Evolutionary conservation across 805 yeast genomes (phyloP), one percentile per base, ranked within the genome.

Genomic region (Hyphopichia homilentoma): DNA sequence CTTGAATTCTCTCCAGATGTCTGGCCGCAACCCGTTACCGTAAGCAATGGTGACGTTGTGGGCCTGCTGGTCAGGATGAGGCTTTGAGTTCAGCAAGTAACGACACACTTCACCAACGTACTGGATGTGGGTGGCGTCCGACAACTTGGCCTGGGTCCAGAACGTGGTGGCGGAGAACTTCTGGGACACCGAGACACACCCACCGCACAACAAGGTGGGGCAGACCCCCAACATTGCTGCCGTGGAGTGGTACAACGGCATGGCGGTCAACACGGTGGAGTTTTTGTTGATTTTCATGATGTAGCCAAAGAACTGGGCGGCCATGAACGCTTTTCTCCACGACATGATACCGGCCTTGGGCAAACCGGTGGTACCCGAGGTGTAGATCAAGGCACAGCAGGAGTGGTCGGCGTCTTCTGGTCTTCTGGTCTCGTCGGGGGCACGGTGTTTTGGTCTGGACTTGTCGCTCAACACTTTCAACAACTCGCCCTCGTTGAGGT

Each of bases 61-160:
- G 26, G 53, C 53, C 26, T 60, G 54, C 51, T 86, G 94, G 50
- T 75, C 81, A 7, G 84, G 81, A 27, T 81, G 80, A 6, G 61
- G 62, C 29, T 81, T 75, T 1, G 87, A 63, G 44, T 81, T 78
- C 41, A 84, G 59, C 38, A 89, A 68, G 50, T 88, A 90, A 30
- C 97, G 75, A 57, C 97, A 86, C 20, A 87, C 88, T 58, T 89
- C 97, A 12, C 97, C 97, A 12, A 89, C 97, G 48, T 89, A 89
- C 59, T 89, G 96, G 34, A 87, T 73, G 41, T 84, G 85, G 4
- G 95, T 84, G 3, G 96, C 84, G 2, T 68, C 58, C 9, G 80
- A 58, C 21, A 84, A 50, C 43, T 71, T 78, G 3, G 83, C 89
- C 58, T 90, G 96, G 12, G 88, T 81, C 97, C 97, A 89, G 57